Evolutionary conservation across 1,284 basidiomycete species (phyloP).

Genomic region (Moesziomyces globuligerus): DNA sequence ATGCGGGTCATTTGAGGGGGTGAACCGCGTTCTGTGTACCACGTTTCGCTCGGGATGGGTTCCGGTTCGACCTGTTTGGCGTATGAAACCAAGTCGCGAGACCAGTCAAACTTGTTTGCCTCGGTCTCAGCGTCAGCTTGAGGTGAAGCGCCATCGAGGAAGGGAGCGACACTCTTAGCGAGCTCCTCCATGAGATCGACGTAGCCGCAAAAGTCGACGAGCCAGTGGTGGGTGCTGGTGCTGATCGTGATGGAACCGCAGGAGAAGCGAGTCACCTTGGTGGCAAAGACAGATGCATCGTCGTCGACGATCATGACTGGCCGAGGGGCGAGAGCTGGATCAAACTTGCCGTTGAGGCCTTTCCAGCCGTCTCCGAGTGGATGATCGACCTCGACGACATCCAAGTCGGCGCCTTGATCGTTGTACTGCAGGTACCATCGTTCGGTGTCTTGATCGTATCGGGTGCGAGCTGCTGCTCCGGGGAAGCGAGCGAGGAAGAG

Average conservation of each 20-base stretch:
- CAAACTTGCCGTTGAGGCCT: background rate
- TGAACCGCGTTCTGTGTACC: constrained; percentile 1
- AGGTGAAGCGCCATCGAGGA: background rate
- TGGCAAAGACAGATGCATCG: background rate
- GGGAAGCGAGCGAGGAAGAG: constrained; percentile 4
- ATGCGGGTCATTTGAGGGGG: constrained; percentile 3
- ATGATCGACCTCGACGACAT: background rate
- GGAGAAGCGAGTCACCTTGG: constrained; percentile 5
- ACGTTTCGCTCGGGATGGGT: background rate
- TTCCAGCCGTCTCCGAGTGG: constrained; percentile 6
- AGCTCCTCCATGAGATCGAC: constrained; percentile 6
- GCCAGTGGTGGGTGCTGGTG: constrained; percentile 12
- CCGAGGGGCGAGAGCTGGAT: background rate
- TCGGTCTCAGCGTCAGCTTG: background rate
- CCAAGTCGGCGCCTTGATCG: constrained; percentile 8
- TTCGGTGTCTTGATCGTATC: background rate
- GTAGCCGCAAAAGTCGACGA: constrained; percentile 9
- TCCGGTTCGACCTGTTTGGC: constrained; percentile 1
- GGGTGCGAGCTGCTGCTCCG: background rate
- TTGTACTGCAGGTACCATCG: constrained; percentile 6
- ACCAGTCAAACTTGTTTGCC: constrained; percentile 1
- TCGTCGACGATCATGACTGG: constrained; percentile 4
- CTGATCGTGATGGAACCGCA: constrained; percentile 5
- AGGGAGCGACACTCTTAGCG: background rate
- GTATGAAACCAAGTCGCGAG: background rate